Percentiles rank a stretch among this genome's conserved stretches.
These are phyloP conservation scores for Tricholoma saponaceum DNA, from an alignment of 768 basidiomycete genomes.

Conservation along the genomic window DNA sequence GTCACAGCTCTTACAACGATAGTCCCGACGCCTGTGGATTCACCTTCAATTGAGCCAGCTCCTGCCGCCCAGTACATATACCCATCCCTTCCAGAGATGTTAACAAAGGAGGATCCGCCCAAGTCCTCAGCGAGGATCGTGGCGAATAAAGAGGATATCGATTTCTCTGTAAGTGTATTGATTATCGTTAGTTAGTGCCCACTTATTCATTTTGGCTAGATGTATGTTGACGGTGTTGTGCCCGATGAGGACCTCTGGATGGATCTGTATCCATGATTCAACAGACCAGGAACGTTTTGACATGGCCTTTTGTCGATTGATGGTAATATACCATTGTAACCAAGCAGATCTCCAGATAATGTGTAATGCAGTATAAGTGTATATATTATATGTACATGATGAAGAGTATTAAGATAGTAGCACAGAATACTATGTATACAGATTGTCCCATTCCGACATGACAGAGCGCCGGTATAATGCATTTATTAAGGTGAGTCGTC, in stretches of 20 bases:
- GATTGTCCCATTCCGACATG: no score
- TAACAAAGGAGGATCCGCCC: background rate
- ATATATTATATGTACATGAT: background rate
- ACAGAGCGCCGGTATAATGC: no score
- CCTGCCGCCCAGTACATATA: background rate
- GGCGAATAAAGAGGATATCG: slow-evolving; percentile 11
- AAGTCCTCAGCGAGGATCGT: slow-evolving; percentile 1
- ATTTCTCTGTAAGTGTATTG: slow-evolving; percentile 7
- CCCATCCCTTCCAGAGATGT: background rate
- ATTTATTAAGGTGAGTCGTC: background rate
- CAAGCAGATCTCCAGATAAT: background rate
- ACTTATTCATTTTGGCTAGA: slow-evolving; percentile 1
- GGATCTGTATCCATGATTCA: slow-evolving; percentile 1
- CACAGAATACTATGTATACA: background rate
- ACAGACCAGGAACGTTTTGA: background rate
- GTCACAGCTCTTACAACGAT: background rate
- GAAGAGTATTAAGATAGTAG: background rate
- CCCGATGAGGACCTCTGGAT: slow-evolving; percentile 10
- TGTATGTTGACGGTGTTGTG: slow-evolving; percentile 12
- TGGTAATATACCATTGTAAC: background rate
- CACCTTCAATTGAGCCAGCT: background rate
- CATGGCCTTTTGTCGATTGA: no score
- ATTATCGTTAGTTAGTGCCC: background rate
- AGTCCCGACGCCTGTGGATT: background rate
- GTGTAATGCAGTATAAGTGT: background rate